These are phyloP conservation scores for Orbilia javanica DNA, from an alignment of 2,329 filamentous ascomycete species.

Conservation along the genomic window DNA sequence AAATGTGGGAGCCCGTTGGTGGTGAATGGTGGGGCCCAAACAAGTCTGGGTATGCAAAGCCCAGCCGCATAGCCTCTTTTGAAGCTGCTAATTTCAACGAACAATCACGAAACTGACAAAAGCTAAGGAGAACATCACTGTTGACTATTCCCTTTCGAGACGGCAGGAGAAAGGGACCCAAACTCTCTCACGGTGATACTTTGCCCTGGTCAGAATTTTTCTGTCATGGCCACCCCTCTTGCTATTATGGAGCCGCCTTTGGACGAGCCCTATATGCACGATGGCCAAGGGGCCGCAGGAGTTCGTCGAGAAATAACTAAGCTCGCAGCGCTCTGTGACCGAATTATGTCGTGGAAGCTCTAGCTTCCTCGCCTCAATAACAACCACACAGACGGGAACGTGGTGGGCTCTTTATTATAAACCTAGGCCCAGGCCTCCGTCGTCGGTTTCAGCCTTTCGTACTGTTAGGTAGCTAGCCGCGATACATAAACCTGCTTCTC, in stretches of 20 bases:
- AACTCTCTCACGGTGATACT: conserved; percentile 24
- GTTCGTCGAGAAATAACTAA: conserved; percentile 1
- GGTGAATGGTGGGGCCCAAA: conserved; percentile 34
- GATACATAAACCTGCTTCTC: conserved; percentile 53
- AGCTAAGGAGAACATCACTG: conserved; percentile 35
- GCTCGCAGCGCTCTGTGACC: conserved; percentile 5
- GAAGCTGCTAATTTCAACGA: conserved; percentile 55
- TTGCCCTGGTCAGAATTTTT: conserved; percentile 52
- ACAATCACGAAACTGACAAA: conserved; percentile 47
- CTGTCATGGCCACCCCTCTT: conserved; percentile 55
- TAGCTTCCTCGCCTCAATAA: conserved; percentile 28
- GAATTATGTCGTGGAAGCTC: conserved; percentile 32
- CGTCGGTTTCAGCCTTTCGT: conserved; percentile 46
- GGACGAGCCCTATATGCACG: conserved; percentile 47
- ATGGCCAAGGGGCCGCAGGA: conserved; percentile 38
- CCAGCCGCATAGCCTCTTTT: conserved; percentile 53
- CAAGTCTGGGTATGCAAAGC: conserved; percentile 39
- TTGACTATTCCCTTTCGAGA: conserved; percentile 31
- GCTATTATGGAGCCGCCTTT: conserved; percentile 46
- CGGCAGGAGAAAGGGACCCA: conserved; percentile 28
- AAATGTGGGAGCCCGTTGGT: conserved; percentile 31
- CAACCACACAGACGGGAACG: conserved; percentile 52
- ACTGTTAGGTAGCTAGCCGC: conserved; percentile 27
- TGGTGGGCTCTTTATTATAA: conserved; percentile 45
- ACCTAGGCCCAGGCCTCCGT: conserved; percentile 34